phyloP scores from a whole-genome alignment of 116 monocot species.

The Posidonia oceanica region DNA sequence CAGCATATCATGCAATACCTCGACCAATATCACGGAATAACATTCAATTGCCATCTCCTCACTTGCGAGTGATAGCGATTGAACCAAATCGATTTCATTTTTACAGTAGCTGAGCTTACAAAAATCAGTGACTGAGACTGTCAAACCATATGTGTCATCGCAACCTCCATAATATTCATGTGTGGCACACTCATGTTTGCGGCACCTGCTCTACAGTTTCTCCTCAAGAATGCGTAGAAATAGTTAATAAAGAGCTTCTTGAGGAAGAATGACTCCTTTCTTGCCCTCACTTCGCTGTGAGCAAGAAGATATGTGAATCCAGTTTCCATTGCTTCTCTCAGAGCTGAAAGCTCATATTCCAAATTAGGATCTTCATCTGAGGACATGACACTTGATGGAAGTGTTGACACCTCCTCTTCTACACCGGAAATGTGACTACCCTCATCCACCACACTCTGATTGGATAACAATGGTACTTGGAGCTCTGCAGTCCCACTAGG shows the following conservation, averaged over 20 bases:
- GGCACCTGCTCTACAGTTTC: conserved; percentile 68
- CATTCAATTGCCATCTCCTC: too few species aligned
- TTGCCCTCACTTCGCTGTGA: conserved; percentile 74
- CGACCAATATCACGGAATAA: too few species aligned
- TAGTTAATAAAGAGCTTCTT: conserved; percentile 85
- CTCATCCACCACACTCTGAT: conserved; percentile 8
- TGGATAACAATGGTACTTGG: conserved; percentile 35
- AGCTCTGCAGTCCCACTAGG: conserved; percentile 25
- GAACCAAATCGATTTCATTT: too few species aligned
- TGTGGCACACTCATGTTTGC: conserved; percentile 66
- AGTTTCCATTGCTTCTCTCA: conserved; percentile 63
- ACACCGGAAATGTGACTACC: not conserved
- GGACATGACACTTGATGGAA: conserved; percentile 43
- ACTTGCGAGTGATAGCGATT: too few species aligned
- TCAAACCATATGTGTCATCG: conserved; percentile 85
- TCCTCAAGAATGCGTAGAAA: conserved; percentile 71
- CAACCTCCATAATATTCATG: conserved; percentile 63
- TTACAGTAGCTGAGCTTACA: too few species aligned
- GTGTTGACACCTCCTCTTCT: not conserved
- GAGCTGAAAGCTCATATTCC: conserved; percentile 65
- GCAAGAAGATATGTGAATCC: conserved; percentile 76
- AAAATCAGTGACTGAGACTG: too few species aligned
- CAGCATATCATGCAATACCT: too few species aligned
- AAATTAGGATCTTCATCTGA: conserved; percentile 46
- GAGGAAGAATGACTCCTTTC: conserved; percentile 61